A percentile compares a stretch with the other conserved stretches of the same genome.
These are phyloP conservation scores for Scheffersomyces titani DNA, from an alignment of 1,139 yeast genomes.

Conservation along the genomic window DNA sequence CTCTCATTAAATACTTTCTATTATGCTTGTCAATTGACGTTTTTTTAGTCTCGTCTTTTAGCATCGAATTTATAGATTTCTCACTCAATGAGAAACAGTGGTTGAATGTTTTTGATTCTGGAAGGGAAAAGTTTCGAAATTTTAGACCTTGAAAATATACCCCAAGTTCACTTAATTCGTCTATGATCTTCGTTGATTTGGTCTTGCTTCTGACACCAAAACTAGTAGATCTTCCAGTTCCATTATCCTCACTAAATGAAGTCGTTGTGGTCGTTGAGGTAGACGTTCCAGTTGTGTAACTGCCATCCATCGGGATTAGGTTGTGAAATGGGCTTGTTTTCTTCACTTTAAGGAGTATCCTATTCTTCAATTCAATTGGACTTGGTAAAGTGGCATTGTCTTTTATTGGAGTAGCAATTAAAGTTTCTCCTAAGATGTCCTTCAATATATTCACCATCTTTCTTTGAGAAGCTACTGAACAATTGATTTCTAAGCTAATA, in stretches of 20 bases:
- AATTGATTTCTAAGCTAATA: conserved; percentile 83
- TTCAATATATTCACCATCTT: conserved; percentile 54
- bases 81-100: conserved; percentile 91
- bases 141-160: conserved; percentile 73
- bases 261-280: conserved; percentile 36
- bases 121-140: conserved; percentile 79
- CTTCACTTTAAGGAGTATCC: conserved; percentile 77
- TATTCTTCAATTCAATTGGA: conserved; percentile 69
- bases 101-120: conserved; percentile 77
- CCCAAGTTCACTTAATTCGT: conserved; percentile 60
- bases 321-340: conserved; percentile 36
- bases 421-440: conserved; percentile 58
- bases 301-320: conserved; percentile 1
- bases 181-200: conserved; percentile 28
- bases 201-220: conserved; percentile 21
- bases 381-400: conserved; percentile 54
- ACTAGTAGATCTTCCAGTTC: conserved; percentile 10
- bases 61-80: conserved; percentile 60
- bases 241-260: conserved; percentile 52
- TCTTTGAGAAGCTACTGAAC: conserved; percentile 65
- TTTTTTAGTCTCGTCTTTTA: conserved; percentile 57
- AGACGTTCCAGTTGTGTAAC: conserved; percentile 6
- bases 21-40: conserved; percentile 74
- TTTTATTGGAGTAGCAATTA: conserved; percentile 48
- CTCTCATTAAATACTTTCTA: conserved; percentile 69